Evolutionary conservation across 345 rosid species (phyloP).

Genomic region (Ceriops tagal): DNA sequence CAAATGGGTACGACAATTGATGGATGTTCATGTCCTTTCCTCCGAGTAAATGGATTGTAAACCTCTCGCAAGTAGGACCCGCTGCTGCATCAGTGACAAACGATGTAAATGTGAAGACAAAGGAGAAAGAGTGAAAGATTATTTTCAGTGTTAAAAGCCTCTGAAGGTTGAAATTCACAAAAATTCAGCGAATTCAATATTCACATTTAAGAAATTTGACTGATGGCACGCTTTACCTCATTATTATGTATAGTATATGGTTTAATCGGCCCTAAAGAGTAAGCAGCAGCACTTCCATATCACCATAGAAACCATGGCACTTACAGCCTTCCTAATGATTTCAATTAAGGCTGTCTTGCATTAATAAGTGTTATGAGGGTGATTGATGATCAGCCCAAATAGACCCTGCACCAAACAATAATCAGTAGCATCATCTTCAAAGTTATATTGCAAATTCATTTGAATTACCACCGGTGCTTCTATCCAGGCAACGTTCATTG

Average conservation of each 20-base stretch:
- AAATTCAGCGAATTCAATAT: too few species aligned
- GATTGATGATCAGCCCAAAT: slow-evolving; percentile 16
- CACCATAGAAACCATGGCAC: not conserved
- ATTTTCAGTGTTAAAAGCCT: not conserved
- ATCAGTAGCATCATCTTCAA: not conserved
- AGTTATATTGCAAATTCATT: not conserved
- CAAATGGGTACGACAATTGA: slow-evolving; percentile 3
- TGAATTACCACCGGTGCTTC: not conserved
- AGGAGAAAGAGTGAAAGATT: not conserved
- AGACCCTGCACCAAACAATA: slow-evolving; percentile 14
- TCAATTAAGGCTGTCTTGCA: not conserved
- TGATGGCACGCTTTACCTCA: slow-evolving; percentile 1
- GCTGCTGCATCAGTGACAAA: slow-evolving; percentile 17
- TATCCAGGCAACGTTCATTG: not conserved
- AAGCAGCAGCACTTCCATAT: not conserved
- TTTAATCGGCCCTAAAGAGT: not conserved
- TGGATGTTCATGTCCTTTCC: not conserved
- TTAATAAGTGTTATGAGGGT: slow-evolving; percentile 1
- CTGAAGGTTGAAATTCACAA: not conserved
- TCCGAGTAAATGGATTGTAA: not conserved
- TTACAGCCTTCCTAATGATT: slow-evolving; percentile 16
- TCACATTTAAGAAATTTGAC: not conserved
- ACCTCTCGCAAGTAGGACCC: not conserved
- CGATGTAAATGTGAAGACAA: slow-evolving; percentile 12
- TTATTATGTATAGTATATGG: too few species aligned